Conservation (phyloP, 768 basidiomycete species). For the Boletus eberwhitei region DNA sequence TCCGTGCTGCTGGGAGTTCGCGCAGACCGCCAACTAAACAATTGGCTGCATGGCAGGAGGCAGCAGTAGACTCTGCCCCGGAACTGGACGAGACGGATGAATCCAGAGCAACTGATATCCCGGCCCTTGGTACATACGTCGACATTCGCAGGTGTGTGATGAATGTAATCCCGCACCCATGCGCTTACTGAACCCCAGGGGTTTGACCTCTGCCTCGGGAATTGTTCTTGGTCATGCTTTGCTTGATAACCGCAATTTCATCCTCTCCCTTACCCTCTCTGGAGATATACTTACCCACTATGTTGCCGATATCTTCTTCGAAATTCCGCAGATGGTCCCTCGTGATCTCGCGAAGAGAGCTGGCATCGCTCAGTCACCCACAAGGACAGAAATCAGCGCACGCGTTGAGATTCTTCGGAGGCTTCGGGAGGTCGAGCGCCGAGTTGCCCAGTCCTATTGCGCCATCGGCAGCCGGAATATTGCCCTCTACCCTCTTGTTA, state of each 20-base stretch:
- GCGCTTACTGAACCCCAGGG: slow-evolving; percentile 18
- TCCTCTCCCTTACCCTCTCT: slow-evolving; percentile 30
- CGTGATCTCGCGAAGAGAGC: slow-evolving; percentile 47
- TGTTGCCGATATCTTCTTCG: slow-evolving; percentile 55
- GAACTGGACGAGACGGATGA: slow-evolving; percentile 15
- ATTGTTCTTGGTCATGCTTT: slow-evolving; percentile 30
- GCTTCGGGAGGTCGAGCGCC: slow-evolving; percentile 51
- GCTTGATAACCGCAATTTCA: slow-evolving; percentile 28
- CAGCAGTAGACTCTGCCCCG: slow-evolving; percentile 10
- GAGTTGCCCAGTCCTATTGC: slow-evolving; percentile 43
- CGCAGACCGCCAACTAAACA: slow-evolving; percentile 24
- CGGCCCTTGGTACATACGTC: slow-evolving; percentile 47
- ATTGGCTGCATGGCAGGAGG: slow-evolving; percentile 25
- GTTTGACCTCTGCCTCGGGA: slow-evolving; percentile 21
- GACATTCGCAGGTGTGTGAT: slow-evolving; percentile 47
- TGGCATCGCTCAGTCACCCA: slow-evolving; percentile 34
- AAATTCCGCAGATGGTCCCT: slow-evolving; percentile 55
- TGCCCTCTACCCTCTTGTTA: slow-evolving; percentile 43
- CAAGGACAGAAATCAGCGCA: slow-evolving; percentile 46
- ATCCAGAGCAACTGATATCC: slow-evolving; percentile 15
- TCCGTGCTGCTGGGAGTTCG: slow-evolving; percentile 11
- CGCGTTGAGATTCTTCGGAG: slow-evolving; percentile 61
- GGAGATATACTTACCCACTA: slow-evolving; percentile 54
- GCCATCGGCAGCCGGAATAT: slow-evolving; percentile 29
- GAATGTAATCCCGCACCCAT: neutral